These are phyloP conservation scores for Pichia sporocuriosa DNA, from an alignment of 805 yeast species.

Conservation along the genomic window DNA sequence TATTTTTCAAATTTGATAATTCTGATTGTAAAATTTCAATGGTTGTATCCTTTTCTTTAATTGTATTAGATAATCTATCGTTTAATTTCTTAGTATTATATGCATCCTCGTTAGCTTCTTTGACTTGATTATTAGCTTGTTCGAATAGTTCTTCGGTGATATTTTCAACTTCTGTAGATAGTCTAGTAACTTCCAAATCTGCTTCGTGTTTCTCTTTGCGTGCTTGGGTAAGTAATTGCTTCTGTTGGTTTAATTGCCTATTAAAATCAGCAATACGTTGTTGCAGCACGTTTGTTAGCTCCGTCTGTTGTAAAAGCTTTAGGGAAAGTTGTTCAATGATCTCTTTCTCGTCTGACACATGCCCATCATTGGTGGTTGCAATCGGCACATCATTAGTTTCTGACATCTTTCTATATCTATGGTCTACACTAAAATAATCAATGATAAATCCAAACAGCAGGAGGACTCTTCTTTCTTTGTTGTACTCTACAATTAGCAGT, in stretches of 20 bases:
- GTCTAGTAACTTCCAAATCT: conserved; percentile 7
- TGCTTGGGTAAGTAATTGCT: conserved; percentile 14
- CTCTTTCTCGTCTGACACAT: background rate
- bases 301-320: conserved; percentile 24
- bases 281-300: conserved; percentile 12
- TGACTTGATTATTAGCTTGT: conserved; percentile 82
- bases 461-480: no score
- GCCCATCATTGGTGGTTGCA: no score
- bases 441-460: no score
- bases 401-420: background rate
- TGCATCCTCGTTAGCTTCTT: conserved; percentile 65
- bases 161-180: conserved; percentile 62
- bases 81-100: conserved; percentile 55
- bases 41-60: conserved; percentile 63
- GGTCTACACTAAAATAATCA: no score
- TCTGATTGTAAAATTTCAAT: conserved; percentile 62
- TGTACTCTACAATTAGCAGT: no score
- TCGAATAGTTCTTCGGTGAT: conserved; percentile 68
- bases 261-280: conserved; percentile 28
- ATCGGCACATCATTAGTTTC: no score
- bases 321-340: conserved; percentile 21
- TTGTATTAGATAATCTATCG: conserved; percentile 41
- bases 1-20: conserved; percentile 54
- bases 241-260: conserved; percentile 22
- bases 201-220: conserved; percentile 16